Base-by-base conservation (phyloP, 192 early-diverging fungal species). In the Umbelopsis sp. region DNA sequence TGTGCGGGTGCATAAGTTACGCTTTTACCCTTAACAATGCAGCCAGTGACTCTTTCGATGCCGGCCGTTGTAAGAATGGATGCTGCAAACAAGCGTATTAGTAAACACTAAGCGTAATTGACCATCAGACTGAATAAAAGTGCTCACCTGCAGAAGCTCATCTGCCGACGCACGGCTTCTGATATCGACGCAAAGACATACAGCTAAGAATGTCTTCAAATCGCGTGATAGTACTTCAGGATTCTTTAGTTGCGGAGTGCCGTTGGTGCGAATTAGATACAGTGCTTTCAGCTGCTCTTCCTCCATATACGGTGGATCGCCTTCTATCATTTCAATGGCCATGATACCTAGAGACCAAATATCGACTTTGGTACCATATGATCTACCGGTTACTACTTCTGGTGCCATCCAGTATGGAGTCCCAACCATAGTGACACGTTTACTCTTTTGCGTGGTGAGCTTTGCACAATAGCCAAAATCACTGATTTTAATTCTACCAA, bases 381-480 rank as follows among this genome's bases (percentile, higher is more conserved):
- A 88, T 78, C 90, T 90, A 49, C 84, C 89, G 70, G 78, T 89
- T 21, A 93, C 90, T 12, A 93, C 92, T 73, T 93, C 92, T 46
- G 92, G 92, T 35, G 92, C 89, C 92, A 93, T 93, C 92, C 92
- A 92, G 80, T 91, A 93, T 12, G 92, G 89, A 22, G 91, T 92
- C 18, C 80, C 91, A 4, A 85, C 91, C 82, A 89, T 89, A 3
- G 87, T 92, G 10, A 84, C 85, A 21, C 91, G 86, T 73, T 91
- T 92, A 58, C 83, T 84, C 66, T 85, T 83, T 66, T 83, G 86
- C 64, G 87, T 89, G 10, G 87, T 86, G 25, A 93, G 82, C 75
- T 90, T 87, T 2, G 92, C 93, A 66, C 90, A 93, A 74, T 91
- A 93, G 2, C 92, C 92, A 80, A 94, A 94, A 74, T 94, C 92